phyloP scores from a whole-genome alignment of 2,329 filamentous ascomycete species.

The Penicillium sp. region DNA sequence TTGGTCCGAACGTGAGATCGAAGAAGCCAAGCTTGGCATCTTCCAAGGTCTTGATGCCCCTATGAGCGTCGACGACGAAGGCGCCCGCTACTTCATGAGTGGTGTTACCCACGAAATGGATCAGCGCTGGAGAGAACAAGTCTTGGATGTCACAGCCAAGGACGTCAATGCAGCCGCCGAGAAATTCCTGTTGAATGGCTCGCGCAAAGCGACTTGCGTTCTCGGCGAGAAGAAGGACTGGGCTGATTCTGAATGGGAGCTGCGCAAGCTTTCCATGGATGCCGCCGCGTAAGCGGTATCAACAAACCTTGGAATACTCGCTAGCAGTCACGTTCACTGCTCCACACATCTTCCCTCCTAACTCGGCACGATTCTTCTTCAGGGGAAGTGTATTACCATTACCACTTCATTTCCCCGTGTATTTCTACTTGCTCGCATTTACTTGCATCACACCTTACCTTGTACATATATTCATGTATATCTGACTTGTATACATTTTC shows the following conservation, averaged over 20 bases:
- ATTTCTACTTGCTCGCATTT: constrained; percentile 16
- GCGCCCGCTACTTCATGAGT: constrained; percentile 79
- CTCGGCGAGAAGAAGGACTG: constrained; percentile 82
- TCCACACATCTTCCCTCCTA: neutral
- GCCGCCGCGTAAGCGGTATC: constrained; percentile 23
- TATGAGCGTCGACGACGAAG: constrained; percentile 80
- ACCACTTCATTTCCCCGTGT: constrained; percentile 15
- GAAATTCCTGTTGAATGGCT: constrained; percentile 71
- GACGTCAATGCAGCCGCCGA: constrained; percentile 81
- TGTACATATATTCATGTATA: constrained; percentile 31
- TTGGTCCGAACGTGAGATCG: constrained; percentile 82
- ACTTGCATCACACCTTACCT: constrained; percentile 7
- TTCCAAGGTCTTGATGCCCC: constrained; percentile 93
- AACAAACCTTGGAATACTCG: neutral
- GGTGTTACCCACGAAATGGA: constrained; percentile 87
- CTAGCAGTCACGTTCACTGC: neutral
- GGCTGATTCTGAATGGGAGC: constrained; percentile 69
- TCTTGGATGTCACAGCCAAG: constrained; percentile 79
- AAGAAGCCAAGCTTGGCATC: constrained; percentile 92
- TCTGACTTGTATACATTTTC: constrained; percentile 17
- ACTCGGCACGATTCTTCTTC: neutral
- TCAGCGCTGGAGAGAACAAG: constrained; percentile 74
- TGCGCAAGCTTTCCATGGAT: constrained; percentile 68
- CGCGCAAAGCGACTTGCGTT: constrained; percentile 64
- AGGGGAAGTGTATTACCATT: constrained; percentile 7